Evolutionary conservation across 306 rosid genomes (phyloP), one percentile per base, ranked within the genome.

Genomic region (Glycyrrhiza uralensis): DNA sequence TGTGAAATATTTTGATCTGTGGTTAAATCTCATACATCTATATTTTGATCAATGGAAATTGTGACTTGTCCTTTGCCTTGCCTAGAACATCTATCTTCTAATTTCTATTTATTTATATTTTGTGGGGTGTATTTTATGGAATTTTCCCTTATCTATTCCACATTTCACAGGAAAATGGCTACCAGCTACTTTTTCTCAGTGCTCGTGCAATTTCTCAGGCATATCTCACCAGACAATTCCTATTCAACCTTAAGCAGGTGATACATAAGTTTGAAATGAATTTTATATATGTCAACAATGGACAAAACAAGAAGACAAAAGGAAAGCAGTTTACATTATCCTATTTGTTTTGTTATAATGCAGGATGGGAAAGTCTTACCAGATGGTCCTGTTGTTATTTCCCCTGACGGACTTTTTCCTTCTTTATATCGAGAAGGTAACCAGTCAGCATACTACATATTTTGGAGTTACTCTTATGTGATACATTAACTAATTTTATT

Each of bases 151-250:
- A 78, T 80, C 66, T 45, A 72, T 65, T 66, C 45, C 59, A 56
- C 76, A 19, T 58, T 23, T 52, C 64, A 42, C 92, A 94, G 97
- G 96, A 88, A 78, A 91, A 95, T 74, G 97, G 97, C 64, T 95
- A 91, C 76, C 93, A 95, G 39, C 45, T 95, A 76, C 96, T 95
- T 71, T 95, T 95, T 76, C 89, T 95, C 70, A 95, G 99, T 70
- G 99, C 99, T 24, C 97, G 97, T 56, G 85, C 99, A 52, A 95
- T 95, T 74, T 95, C 99, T 78, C 99, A 95, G 81, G 96, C 99
- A 50, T 82, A 83, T 56, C 76, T 35, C 70, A 95, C 99, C 17
- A 82, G 97, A 60, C 97, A 83, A 69, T 95, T 95, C 81, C 86
- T 95, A 38, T 76, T 79, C 83, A 95, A 92, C 86, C 96, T 95